Percentiles rank a stretch among this genome's conserved stretches.
Evolutionary conservation across 2,329 filamentous ascomycete species (phyloP).

Genomic region (Stagonosporopsis vannaccii): DNA sequence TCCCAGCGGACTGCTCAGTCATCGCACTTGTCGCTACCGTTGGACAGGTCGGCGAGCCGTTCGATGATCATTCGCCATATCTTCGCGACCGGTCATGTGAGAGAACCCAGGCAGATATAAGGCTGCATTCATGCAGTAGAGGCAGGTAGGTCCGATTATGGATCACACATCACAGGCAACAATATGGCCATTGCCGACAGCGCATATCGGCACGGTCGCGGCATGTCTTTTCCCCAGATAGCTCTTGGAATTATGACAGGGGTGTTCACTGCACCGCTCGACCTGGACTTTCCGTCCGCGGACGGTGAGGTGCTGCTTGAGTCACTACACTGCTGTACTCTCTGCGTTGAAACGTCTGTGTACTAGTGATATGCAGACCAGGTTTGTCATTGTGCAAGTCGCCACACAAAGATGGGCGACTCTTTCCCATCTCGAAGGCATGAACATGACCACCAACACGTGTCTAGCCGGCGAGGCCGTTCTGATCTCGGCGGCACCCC

Average conservation of each 20-base stretch:
- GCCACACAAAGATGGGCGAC: neutral
- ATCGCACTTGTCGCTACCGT: neutral
- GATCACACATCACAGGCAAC: neutral
- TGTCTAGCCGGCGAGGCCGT: conserved; percentile 11
- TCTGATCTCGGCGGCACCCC: conserved; percentile 1
- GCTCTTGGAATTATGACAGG: neutral
- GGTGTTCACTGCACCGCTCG: neutral
- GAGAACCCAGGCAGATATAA: neutral
- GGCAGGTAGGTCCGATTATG: conserved; percentile 1
- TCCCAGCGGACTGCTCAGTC: conserved; percentile 1
- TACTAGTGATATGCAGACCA: neutral
- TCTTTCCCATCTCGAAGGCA: conserved; percentile 2
- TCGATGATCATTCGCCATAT: conserved; percentile 1
- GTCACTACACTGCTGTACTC: neutral
- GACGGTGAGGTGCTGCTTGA: neutral
- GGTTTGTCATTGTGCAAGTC: neutral
- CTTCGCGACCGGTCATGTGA: conserved; percentile 1
- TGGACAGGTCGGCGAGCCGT: conserved; percentile 8
- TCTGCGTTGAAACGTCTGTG: neutral
- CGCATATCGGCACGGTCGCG: neutral
- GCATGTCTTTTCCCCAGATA: neutral
- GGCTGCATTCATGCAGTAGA: conserved; percentile 11
- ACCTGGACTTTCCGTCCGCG: conserved; percentile 1
- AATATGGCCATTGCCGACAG: conserved; percentile 1
- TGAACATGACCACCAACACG: conserved; percentile 5